These are phyloP conservation scores for Corinectria fuckeliana DNA, from an alignment of 2,329 filamentous ascomycete genomes.

Conservation along the genomic window DNA sequence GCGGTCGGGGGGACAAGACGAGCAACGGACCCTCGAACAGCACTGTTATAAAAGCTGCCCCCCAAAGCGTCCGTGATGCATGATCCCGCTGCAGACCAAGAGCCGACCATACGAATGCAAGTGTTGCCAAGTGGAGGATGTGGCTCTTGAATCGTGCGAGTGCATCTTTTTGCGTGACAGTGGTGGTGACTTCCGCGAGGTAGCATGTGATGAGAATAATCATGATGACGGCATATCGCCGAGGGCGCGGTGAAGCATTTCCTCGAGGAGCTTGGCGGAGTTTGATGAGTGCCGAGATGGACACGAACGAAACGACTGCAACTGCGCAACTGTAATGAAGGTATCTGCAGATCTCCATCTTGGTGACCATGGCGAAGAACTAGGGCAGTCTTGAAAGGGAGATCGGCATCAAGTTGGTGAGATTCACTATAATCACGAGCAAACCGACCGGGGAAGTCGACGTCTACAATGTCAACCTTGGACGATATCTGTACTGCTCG, in stretches of 20 bases:
- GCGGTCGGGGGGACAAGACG: neutral
- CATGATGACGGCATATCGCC: neutral
- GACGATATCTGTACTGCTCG: too few species aligned
- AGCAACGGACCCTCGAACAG: constrained; percentile 23
- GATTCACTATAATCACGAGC: too few species aligned
- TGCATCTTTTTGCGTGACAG: neutral
- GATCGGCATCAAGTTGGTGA: neutral
- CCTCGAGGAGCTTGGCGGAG: neutral
- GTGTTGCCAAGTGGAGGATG: neutral
- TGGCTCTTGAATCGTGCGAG: neutral
- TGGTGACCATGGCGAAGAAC: neutral
- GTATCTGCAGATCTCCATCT: neutral
- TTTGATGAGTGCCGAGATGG: neutral
- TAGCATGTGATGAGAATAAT: constrained; percentile 9
- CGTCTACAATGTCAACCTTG: too few species aligned
- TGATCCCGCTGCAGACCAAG: neutral
- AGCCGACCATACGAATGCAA: constrained; percentile 1
- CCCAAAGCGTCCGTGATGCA: neutral
- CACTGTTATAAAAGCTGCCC: neutral
- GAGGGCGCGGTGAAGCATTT: neutral
- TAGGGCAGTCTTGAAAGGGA: neutral
- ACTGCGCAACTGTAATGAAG: constrained; percentile 26
- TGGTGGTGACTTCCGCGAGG: neutral
- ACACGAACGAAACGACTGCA: neutral
- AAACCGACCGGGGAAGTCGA: too few species aligned